Evolutionary conservation across 192 early-diverging fungal species (phyloP), one percentile per base, ranked within the genome.

Genomic region (Rhizophagus clarus): DNA sequence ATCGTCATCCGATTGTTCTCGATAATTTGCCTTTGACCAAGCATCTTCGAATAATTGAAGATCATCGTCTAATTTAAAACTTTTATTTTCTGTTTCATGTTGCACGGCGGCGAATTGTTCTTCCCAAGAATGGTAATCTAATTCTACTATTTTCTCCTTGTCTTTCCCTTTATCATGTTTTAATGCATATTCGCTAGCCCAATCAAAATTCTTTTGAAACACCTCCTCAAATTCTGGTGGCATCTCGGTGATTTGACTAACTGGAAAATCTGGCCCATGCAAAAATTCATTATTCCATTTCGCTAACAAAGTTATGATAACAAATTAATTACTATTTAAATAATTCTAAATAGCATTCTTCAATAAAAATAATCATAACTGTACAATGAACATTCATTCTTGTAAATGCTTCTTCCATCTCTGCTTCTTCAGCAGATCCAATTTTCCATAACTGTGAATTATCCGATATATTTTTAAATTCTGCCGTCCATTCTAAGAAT

Each of bases 151-250:
- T 68, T 79, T 79, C 14, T 81, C 83, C 42, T 77, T 67, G 22
- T 81, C 85, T 61, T 90, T 90, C 26, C 89, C 89, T 80, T 89
- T 89, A 40, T 82, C 83, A 69, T 92, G 90, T 24, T 91, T 89
- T n/a, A 89, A 81, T 15, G 84, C 88, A 83, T 91, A 96, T 68
- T 96, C 93, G 40, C 86, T 86, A 1, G 93, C 89, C 95, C 95
- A 97, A 82, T 93, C 90, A 74, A 89, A 89, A 71, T 89, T 86
- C 75, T 87, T 87, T 83, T 89, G 87, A 74, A 91, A 91, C 1
- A 86, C 86, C 24, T 82, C 84, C 76, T 91, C 89, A 77, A 91
- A 91, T 71, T 87, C 85, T 63, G 84, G 81, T n/a, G 87, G 84
- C 69, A 85, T 79, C 49, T 89, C 87, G 8, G 82, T 70, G 20